Conservation (phyloP, 148 eudicot species). For the Rhododendron mucronatum region DNA sequence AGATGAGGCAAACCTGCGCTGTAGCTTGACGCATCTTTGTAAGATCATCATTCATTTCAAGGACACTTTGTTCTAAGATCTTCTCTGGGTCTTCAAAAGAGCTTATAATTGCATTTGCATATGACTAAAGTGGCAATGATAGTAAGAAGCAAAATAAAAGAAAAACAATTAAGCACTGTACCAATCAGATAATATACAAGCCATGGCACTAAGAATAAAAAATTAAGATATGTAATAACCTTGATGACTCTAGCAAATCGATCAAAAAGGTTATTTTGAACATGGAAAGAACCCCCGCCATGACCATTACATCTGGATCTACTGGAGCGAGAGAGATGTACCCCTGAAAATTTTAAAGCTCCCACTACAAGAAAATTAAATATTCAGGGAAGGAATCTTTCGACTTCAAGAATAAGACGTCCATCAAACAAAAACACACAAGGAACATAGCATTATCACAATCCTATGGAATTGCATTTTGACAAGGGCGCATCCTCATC, state of each 20-base stretch:
- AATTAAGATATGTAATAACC: constrained; percentile 40
- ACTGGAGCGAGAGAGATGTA: constrained; percentile 36
- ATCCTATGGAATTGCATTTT: background rate
- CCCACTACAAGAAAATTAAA: constrained; percentile 47
- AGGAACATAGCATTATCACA: background rate
- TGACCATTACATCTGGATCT: constrained; percentile 46
- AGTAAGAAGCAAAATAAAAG: background rate
- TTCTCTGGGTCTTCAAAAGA: constrained; percentile 97
- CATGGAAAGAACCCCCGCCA: constrained; percentile 59
- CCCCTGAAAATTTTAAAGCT: constrained; percentile 42
- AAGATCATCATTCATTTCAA: constrained; percentile 94
- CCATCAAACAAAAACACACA: background rate
- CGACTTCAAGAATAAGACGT: background rate
- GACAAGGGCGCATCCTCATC: background rate
- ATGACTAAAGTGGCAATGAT: constrained; percentile 46
- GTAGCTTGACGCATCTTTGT: constrained; percentile 97
- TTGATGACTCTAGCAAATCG: constrained; percentile 95
- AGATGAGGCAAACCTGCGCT: constrained; percentile 58
- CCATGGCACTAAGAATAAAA: background rate
- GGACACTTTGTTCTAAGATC: constrained; percentile 82
- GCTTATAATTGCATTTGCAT: constrained; percentile 83
- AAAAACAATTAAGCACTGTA: constrained; percentile 8
- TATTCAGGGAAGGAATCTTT: background rate
- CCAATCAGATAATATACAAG: constrained; percentile 6
- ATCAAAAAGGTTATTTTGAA: constrained; percentile 78